These are phyloP conservation scores for Cucurbita ficifolia DNA, from an alignment of 306 rosid genomes.

Conservation along the genomic window DNA sequence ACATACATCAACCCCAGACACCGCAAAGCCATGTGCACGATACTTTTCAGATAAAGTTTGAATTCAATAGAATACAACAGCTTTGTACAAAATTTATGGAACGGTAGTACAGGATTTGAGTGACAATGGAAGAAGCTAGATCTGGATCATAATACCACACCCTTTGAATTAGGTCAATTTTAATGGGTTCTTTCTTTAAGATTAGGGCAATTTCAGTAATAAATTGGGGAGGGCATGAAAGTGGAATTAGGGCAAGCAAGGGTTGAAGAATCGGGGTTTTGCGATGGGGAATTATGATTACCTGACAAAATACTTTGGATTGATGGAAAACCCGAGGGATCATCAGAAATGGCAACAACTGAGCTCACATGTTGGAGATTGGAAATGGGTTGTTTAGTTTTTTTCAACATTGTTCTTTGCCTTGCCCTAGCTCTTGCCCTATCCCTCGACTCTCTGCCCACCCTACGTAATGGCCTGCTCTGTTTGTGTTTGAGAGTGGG, in stretches of 20 bases:
- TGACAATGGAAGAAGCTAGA: background rate
- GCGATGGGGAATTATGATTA: background rate
- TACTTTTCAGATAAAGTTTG: background rate
- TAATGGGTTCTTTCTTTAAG: background rate
- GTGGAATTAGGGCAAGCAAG: background rate
- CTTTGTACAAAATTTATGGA: background rate
- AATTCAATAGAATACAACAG: background rate
- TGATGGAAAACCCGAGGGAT: background rate
- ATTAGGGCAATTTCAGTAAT: background rate
- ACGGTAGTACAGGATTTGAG: background rate
- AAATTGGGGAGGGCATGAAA: background rate
- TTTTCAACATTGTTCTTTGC: slow-evolving; percentile 27
- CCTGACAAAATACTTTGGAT: background rate
- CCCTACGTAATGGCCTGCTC: background rate
- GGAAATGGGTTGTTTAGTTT: background rate
- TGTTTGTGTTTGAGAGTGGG: background rate
- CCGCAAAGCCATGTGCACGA: background rate
- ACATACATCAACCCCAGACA: background rate
- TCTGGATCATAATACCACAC: background rate
- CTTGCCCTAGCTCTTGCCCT: slow-evolving; percentile 46
- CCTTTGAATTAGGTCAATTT: background rate
- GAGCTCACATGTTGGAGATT: background rate
- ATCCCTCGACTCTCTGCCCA: slow-evolving; percentile 30
- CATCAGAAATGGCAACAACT: background rate
- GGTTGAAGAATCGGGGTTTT: background rate